phyloP scores from a whole-genome alignment of 192 early-diverging fungal genomes.

The Gigaspora rosea region DNA sequence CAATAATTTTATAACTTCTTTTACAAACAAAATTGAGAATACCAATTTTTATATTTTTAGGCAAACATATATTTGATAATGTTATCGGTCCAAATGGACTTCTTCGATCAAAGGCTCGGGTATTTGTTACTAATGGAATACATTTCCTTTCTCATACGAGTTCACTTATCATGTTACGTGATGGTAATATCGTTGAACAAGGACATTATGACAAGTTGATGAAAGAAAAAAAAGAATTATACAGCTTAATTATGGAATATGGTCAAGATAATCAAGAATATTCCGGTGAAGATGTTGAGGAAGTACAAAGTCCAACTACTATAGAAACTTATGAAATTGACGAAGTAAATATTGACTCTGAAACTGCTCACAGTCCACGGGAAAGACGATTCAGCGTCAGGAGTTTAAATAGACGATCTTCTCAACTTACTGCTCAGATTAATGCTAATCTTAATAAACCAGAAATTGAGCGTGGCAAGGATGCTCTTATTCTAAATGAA shows the following conservation, averaged over 20 bases:
- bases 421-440: slow-evolving; percentile 55
- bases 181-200: slow-evolving; percentile 69
- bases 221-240: slow-evolving; percentile 58
- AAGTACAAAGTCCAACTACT: slow-evolving; percentile 21
- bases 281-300: slow-evolving; percentile 30
- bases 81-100: slow-evolving; percentile 88
- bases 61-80: slow-evolving; percentile 72
- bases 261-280: slow-evolving; percentile 50
- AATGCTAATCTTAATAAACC: slow-evolving; percentile 37
- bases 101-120: slow-evolving; percentile 71
- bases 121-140: slow-evolving; percentile 84
- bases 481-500: slow-evolving; percentile 75
- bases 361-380: slow-evolving; percentile 16
- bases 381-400: slow-evolving; percentile 39
- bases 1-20: too few relatives aligned
- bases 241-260: slow-evolving; percentile 71
- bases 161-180: slow-evolving; percentile 68
- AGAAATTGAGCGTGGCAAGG: slow-evolving; percentile 35
- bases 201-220: slow-evolving; percentile 73
- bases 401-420: slow-evolving; percentile 57
- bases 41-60: slow-evolving; percentile 2
- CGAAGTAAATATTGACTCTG: slow-evolving; percentile 32
- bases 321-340: slow-evolving; percentile 33
- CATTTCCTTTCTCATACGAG: slow-evolving; percentile 72
- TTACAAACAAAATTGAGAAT: neutral